Percentiles rank a stretch among this genome's conserved stretches.
phyloP scores from a whole-genome alignment of 2,329 filamentous ascomycete species.

The Paecilomyces sp. region DNA sequence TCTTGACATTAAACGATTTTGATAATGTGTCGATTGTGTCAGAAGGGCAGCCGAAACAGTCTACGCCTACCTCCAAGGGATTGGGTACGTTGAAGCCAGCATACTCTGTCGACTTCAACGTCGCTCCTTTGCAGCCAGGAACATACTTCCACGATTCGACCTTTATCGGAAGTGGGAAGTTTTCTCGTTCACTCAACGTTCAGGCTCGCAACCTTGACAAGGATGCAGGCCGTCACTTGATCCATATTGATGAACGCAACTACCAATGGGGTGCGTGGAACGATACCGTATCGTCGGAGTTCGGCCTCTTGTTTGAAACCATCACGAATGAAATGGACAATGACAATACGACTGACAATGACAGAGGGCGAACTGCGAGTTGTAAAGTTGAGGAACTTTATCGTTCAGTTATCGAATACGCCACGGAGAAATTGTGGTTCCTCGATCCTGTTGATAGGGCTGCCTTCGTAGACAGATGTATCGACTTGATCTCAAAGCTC shows the following conservation, averaged over 20 bases:
- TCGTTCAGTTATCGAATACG: conserved; percentile 43
- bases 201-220: conserved; percentile 37
- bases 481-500: conserved; percentile 30
- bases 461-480: conserved; percentile 35
- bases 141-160: conserved; percentile 51
- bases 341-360: conserved; percentile 1
- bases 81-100: conserved; percentile 42
- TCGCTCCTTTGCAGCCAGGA: conserved; percentile 41
- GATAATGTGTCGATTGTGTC: conserved; percentile 4
- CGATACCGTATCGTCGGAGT: conserved; percentile 45
- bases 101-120: conserved; percentile 49
- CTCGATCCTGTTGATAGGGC: conserved; percentile 48
- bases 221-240: conserved; percentile 27
- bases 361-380: conserved; percentile 3
- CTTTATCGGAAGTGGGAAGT: conserved; percentile 52
- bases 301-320: conserved; percentile 29
- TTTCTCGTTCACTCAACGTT: conserved; percentile 39
- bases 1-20: conserved; percentile 13
- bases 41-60: conserved; percentile 1
- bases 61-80: conserved; percentile 26
- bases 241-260: conserved; percentile 27
- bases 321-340: conserved; percentile 20
- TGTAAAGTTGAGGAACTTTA: conserved; percentile 14
- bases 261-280: conserved; percentile 49
- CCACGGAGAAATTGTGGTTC: conserved; percentile 44